Evolutionary conservation across 2,329 filamentous ascomycete species (phyloP), one percentile per base, ranked within the genome.

Genomic region (Rhytidhysteron rufulum): DNA sequence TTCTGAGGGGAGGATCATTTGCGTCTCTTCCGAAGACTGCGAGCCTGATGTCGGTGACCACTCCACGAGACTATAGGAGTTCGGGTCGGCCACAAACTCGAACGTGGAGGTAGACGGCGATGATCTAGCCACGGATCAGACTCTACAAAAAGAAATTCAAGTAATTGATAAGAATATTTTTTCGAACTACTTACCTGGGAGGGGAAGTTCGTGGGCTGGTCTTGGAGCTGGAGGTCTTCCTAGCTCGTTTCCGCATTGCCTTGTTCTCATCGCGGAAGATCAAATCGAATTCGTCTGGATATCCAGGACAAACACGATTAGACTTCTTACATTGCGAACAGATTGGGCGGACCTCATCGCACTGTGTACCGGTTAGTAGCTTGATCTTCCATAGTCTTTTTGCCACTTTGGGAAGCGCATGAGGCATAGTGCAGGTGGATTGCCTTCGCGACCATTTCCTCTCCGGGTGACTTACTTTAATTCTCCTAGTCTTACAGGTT

Each of bases 251-350:
- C 54, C 82, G 80, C 24, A 82, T 83, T 1, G 82, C 80, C 49
- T 79, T 77, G 20, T 83, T 86, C 66, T 86, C 83, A 58, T 86
- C 83, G 41, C 83, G 79, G 52, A 86, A 85, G 40, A 87, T 77
- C 18, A 86, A 66, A 51, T 87, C 83, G 51, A 86, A 85, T 49
- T 85, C 82, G 55, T 85, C 80, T 58, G 80, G 80, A 63, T 85
- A 85, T 33, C 82, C 82, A 3, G 81, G 81, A 54, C 82, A 85
- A 49, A 75, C 70, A 29, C 80, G 74, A 42, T 78, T 71, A 27
- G 80, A 82, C 53, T 83, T 84, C 47, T 72, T 67, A 53, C 81
- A 85, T 56, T 84, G 80, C 30, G 75, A 76, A 62, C 82, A 85
- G 4, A 76, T 79, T 8, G 82, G 82, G 47, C 79, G 82, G 29